phyloP scores from a whole-genome alignment of 176 grass and related monocot genomes.

The Carex cristatella region DNA sequence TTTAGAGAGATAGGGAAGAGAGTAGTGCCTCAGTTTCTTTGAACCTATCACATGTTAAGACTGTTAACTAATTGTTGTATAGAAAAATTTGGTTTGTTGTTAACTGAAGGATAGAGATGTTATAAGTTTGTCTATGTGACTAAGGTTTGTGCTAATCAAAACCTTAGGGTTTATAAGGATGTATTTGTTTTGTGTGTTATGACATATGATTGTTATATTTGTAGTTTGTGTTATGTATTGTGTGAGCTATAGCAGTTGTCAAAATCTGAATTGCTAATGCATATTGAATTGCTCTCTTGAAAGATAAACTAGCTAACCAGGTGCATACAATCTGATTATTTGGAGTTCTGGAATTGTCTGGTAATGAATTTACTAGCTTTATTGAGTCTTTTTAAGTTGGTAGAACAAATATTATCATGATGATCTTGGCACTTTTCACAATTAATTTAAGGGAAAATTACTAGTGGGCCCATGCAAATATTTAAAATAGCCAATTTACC shows the following conservation, averaged over 20 bases:
- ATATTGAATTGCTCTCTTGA: too few relatives aligned
- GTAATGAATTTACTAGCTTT: too few relatives aligned
- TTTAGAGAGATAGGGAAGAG: slow-evolving; percentile 5
- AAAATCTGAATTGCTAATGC: background rate
- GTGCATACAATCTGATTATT: too few relatives aligned
- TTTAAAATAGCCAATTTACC: too few relatives aligned
- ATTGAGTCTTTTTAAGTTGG: too few relatives aligned
- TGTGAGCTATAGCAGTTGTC: background rate
- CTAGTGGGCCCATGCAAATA: too few relatives aligned
- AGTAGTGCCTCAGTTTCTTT: background rate
- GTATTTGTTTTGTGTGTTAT: background rate
- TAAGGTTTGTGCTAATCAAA: background rate
- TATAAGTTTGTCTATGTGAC: background rate
- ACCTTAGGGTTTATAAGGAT: background rate
- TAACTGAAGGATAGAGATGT: background rate
- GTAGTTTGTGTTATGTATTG: background rate
- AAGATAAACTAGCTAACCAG: too few relatives aligned
- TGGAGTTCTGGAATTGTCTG: too few relatives aligned
- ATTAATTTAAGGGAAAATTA: too few relatives aligned
- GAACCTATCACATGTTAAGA: background rate
- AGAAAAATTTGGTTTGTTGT: background rate
- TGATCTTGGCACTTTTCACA: background rate
- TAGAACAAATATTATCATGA: background rate
- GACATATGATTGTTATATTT: background rate
- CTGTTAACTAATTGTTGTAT: background rate